Conservation (phyloP, 164 flowering plant species). For the Echeveria elegans region DNA sequence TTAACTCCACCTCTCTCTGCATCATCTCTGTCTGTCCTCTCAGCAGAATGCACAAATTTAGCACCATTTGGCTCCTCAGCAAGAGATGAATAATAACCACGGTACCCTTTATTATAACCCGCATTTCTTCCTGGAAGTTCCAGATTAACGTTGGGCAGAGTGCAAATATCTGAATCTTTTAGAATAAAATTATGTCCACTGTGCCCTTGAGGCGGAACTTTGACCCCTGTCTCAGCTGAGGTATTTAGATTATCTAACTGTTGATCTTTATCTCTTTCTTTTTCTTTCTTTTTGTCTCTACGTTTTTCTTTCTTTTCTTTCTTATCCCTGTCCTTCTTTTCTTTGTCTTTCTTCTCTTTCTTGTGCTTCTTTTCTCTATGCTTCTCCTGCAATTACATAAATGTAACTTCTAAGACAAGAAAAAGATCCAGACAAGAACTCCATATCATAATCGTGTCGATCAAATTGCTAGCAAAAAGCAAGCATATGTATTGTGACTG, state of each 20-base stretch:
- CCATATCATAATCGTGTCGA: not conserved
- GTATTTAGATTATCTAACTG: conserved; percentile 21
- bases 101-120: conserved; percentile 16
- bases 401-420: not conserved
- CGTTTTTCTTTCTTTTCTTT: conserved; percentile 53
- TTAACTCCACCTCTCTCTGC: not conserved
- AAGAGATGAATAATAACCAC: not conserved
- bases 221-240: conserved; percentile 22
- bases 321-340: conserved; percentile 41
- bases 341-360: conserved; percentile 50
- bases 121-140: conserved; percentile 13
- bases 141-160: conserved; percentile 12
- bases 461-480: not conserved
- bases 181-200: conserved; percentile 9
- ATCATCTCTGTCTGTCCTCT: not conserved
- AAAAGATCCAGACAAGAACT: not conserved
- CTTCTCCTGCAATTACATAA: conserved; percentile 46
- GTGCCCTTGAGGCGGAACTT: too few species aligned
- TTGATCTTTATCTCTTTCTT: conserved; percentile 37
- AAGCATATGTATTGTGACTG: too few species aligned
- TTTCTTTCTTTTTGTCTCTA: conserved; percentile 48
- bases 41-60: not conserved
- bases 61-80: not conserved
- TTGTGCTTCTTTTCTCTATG: conserved; percentile 38
- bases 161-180: conserved; percentile 11